Evolutionary conservation across 2,329 filamentous ascomycete genomes (phyloP).

Genomic region (Harringtonia aguacate): DNA sequence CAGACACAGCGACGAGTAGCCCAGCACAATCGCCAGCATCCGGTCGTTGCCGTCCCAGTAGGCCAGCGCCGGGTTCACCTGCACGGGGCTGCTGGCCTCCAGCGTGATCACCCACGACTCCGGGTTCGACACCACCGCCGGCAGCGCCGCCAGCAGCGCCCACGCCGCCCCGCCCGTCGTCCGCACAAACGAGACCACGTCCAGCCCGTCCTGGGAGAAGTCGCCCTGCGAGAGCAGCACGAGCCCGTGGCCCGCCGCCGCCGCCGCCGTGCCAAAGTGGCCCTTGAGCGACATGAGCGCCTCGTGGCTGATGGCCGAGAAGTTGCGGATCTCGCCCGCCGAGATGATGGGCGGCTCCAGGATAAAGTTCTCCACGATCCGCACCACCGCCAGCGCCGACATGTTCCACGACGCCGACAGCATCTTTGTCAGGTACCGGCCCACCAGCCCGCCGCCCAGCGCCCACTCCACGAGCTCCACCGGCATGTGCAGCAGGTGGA

Average conservation of each 20-base stretch:
- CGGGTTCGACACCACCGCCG: constrained; percentile 30
- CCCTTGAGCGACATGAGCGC: constrained; percentile 52
- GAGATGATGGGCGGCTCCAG: constrained; percentile 40
- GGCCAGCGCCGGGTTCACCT: constrained; percentile 46
- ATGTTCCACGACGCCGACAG: constrained; percentile 27
- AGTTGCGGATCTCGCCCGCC: constrained; percentile 57
- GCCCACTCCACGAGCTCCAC: constrained; percentile 25
- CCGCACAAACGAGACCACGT: constrained; percentile 10
- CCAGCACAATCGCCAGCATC: constrained; percentile 63
- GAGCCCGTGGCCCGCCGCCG: constrained; percentile 25
- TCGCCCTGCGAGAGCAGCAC: constrained; percentile 35
- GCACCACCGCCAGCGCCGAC: constrained; percentile 29
- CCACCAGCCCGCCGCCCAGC: constrained; percentile 11
- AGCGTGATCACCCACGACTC: constrained; percentile 49
- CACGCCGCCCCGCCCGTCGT: constrained; percentile 9
- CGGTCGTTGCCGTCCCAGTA: constrained; percentile 58
- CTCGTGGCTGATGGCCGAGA: constrained; percentile 66
- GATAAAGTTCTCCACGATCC: constrained; percentile 39
- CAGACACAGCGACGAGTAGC: constrained; percentile 68
- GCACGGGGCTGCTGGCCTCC: constrained; percentile 23
- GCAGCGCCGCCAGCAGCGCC: constrained; percentile 20
- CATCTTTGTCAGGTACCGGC: constrained; percentile 4
- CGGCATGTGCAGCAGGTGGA: constrained; percentile 26
- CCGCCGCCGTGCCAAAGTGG: constrained; percentile 31
- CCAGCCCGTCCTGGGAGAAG: constrained; percentile 21